These are phyloP conservation scores for Penicillium ochrochloron DNA, from an alignment of 495 filamentous ascomycete genomes.

Conservation along the genomic window DNA sequence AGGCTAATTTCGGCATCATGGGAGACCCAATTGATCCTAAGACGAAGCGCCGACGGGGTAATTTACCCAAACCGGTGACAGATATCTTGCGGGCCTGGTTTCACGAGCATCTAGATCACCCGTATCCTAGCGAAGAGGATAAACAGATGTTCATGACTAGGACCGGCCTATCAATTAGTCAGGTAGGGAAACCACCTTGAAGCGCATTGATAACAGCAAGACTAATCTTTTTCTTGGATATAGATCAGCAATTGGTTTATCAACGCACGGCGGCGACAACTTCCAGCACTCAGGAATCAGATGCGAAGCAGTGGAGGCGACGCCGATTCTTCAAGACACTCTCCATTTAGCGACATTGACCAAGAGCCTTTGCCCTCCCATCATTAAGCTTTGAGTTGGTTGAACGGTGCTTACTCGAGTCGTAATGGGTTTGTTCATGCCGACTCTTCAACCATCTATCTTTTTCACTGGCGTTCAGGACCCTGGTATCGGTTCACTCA, in stretches of 20 bases:
- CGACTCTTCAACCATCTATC: not conserved
- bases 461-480: slow-evolving; percentile 4
- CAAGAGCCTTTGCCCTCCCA: slow-evolving; percentile 41
- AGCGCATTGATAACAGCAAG: not conserved
- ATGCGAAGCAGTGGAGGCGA: slow-evolving; percentile 47
- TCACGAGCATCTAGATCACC: slow-evolving; percentile 72
- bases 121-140: slow-evolving; percentile 89
- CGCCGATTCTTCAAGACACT: slow-evolving; percentile 43
- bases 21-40: slow-evolving; percentile 50
- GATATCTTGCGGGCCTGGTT: slow-evolving; percentile 85
- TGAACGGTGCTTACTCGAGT: not conserved
- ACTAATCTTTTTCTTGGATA: slow-evolving; percentile 14
- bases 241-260: slow-evolving; percentile 97
- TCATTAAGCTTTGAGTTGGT: slow-evolving; percentile 19
- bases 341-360: slow-evolving; percentile 51
- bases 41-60: slow-evolving; percentile 73
- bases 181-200: slow-evolving; percentile 49
- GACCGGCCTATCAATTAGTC: slow-evolving; percentile 80
- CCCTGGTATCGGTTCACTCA: slow-evolving; percentile 7
- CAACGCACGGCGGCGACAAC: slow-evolving; percentile 79
- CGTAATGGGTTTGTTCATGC: not conserved
- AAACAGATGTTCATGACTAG: slow-evolving; percentile 79
- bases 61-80: slow-evolving; percentile 84
- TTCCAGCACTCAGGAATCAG: slow-evolving; percentile 68
- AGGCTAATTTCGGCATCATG: slow-evolving; percentile 52